Conservation (phyloP, 306 rosid species). For the peach (Prunus persica) region DNA sequence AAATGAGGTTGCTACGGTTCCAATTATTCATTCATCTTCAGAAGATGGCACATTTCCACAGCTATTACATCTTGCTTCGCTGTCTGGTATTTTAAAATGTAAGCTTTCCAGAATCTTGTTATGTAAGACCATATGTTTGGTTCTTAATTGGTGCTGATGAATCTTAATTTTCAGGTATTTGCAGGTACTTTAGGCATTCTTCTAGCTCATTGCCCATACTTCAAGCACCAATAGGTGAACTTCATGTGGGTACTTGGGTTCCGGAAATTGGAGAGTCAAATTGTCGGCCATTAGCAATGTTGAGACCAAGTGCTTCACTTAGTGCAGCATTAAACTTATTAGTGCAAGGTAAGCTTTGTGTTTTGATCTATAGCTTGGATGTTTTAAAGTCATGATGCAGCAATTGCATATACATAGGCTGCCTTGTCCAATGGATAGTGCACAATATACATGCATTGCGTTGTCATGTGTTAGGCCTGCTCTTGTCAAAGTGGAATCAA, state of each 20-base stretch:
- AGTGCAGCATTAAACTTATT: constrained; percentile 75
- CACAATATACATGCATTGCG: neutral
- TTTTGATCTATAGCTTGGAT: neutral
- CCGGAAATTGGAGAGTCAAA: constrained; percentile 93
- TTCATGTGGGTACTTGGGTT: constrained; percentile 97
- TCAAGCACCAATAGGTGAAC: constrained; percentile 74
- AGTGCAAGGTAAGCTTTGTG: constrained; percentile 65
- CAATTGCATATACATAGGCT: neutral
- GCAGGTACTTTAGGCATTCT: constrained; percentile 91
- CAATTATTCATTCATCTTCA: constrained; percentile 69
- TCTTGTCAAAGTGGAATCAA: neutral
- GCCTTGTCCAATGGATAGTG: neutral
- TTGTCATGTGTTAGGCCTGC: neutral
- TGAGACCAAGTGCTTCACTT: constrained; percentile 86
- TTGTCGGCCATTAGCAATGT: constrained; percentile 69
- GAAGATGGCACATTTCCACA: constrained; percentile 93
- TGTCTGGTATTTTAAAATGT: constrained; percentile 90
- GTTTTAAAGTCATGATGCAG: neutral
- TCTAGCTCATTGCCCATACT: constrained; percentile 83
- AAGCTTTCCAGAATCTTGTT: constrained; percentile 24
- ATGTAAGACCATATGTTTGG: neutral
- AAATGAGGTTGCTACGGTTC: constrained; percentile 86
- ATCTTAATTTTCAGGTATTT: constrained; percentile 76
- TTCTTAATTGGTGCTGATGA: constrained; percentile 22
- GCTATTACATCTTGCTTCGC: constrained; percentile 90